Evolutionary conservation across 768 basidiomycete species (phyloP).

Genomic region (Pleurotus tuber-regium): DNA sequence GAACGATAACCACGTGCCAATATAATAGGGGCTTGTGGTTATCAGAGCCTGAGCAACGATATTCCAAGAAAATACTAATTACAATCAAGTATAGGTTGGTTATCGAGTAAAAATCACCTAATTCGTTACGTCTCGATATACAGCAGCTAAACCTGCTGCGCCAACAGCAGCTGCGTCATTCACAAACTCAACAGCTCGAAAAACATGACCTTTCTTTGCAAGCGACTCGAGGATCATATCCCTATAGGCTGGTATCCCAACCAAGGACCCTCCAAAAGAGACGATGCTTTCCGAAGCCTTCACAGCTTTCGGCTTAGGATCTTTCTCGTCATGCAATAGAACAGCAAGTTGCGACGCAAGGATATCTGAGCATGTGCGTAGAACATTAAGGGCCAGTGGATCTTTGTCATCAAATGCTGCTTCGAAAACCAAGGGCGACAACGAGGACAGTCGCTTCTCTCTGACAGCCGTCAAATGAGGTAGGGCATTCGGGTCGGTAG

Average conservation of each 20-base stretch:
- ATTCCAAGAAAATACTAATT: too few species aligned
- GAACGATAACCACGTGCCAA: too few species aligned
- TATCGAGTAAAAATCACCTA: too few species aligned
- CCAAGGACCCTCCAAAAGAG: slow-evolving; percentile 79
- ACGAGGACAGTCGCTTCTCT: slow-evolving; percentile 74
- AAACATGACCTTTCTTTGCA: slow-evolving; percentile 53
- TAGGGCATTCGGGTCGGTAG: slow-evolving; percentile 20
- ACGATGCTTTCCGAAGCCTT: slow-evolving; percentile 57
- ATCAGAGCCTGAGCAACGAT: not conserved
- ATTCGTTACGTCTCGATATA: too few species aligned
- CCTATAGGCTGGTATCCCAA: slow-evolving; percentile 60
- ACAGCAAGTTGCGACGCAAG: slow-evolving; percentile 61
- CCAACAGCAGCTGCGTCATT: slow-evolving; percentile 68
- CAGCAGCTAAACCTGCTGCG: slow-evolving; percentile 55
- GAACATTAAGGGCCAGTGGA: slow-evolving; percentile 58
- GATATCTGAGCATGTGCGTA: slow-evolving; percentile 46
- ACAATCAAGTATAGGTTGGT: too few species aligned
- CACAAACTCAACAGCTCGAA: slow-evolving; percentile 64
- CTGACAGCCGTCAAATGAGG: slow-evolving; percentile 37
- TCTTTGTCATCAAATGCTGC: slow-evolving; percentile 72
- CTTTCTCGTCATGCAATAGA: slow-evolving; percentile 38
- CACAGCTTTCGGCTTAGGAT: slow-evolving; percentile 33
- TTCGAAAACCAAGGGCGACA: slow-evolving; percentile 74
- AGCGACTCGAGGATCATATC: slow-evolving; percentile 55
- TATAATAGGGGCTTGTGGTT: not conserved